These are phyloP conservation scores for Neocucurbitaria cava DNA, from an alignment of 2,329 filamentous ascomycete genomes.

Conservation along the genomic window DNA sequence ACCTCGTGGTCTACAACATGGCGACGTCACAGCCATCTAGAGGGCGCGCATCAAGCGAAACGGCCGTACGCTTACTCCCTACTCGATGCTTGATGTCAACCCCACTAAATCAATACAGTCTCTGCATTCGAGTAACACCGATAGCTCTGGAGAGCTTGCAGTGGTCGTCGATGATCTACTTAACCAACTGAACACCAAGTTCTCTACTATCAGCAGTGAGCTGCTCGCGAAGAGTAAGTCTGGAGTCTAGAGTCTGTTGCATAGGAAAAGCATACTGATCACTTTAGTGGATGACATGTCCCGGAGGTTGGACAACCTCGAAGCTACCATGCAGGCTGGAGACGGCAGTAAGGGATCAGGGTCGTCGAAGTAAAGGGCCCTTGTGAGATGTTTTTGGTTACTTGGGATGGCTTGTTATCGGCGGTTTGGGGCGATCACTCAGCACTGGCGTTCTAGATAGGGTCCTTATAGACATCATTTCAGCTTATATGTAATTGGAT, in stretches of 20 bases:
- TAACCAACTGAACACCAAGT: constrained; percentile 84
- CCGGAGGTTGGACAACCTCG: constrained; percentile 80
- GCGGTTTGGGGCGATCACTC: not conserved
- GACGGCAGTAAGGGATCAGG: constrained; percentile 47
- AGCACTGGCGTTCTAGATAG: not conserved
- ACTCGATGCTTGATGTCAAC: not conserved
- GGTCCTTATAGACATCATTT: constrained; percentile 3
- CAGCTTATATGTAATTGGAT: constrained; percentile 7
- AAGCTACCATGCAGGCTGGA: constrained; percentile 71
- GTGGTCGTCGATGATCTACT: constrained; percentile 86
- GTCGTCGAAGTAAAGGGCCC: constrained; percentile 26
- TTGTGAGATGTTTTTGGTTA: not conserved
- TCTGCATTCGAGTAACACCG: constrained; percentile 24
- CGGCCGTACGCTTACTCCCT: constrained; percentile 18
- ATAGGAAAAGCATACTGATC: not conserved
- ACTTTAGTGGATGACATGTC: constrained; percentile 91
- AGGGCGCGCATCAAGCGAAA: constrained; percentile 33
- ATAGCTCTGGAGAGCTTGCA: constrained; percentile 67
- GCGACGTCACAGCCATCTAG: constrained; percentile 24
- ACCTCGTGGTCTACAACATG: constrained; percentile 14
- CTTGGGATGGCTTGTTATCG: not conserved
- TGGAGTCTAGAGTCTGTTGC: not conserved
- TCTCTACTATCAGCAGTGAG: constrained; percentile 82
- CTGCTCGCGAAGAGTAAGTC: constrained; percentile 84
- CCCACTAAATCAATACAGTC: constrained; percentile 17